Percentiles rank a stretch among this genome's conserved stretches.
Conservation (phyloP, 768 basidiomycete species). For the Cystobasidium ongulense region DNA sequence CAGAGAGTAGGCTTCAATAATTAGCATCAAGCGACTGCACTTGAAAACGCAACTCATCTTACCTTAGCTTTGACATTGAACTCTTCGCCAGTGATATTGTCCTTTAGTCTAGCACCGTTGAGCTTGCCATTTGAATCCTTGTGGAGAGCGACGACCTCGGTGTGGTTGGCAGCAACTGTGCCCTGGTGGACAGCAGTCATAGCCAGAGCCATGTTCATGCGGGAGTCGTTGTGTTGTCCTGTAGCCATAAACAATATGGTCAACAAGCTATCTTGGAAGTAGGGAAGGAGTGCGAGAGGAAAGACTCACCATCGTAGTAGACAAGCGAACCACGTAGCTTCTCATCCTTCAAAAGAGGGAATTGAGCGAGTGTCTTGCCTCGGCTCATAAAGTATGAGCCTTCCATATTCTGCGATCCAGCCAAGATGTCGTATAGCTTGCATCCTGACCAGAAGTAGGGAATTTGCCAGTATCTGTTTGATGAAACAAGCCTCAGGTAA, state of each 20-base stretch:
- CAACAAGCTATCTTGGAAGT: neutral
- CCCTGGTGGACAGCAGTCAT: slow-evolving; percentile 91
- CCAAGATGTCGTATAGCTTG: slow-evolving; percentile 91
- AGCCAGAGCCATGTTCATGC: slow-evolving; percentile 93
- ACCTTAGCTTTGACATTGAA: slow-evolving; percentile 77
- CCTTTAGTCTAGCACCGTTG: slow-evolving; percentile 65
- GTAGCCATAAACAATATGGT: neutral
- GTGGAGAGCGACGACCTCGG: slow-evolving; percentile 68
- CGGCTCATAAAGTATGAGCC: slow-evolving; percentile 89
- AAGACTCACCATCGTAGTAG: slow-evolving; percentile 75
- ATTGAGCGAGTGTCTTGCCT: slow-evolving; percentile 83
- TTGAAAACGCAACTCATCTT: neutral
- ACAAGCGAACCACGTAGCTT: slow-evolving; percentile 90
- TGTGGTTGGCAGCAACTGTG: slow-evolving; percentile 79
- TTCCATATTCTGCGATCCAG: slow-evolving; percentile 84
- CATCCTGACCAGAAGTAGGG: slow-evolving; percentile 93
- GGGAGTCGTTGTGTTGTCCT: slow-evolving; percentile 97
- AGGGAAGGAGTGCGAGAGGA: neutral
- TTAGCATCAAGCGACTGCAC: neutral
- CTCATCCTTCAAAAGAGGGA: slow-evolving; percentile 90
- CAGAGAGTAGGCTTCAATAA: neutral
- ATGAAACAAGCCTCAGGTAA: no score
- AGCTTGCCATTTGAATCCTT: slow-evolving; percentile 55
- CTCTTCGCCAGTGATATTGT: slow-evolving; percentile 71
- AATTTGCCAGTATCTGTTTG: slow-evolving; percentile 77